These are phyloP conservation scores for Geotrichum citri-aurantii DNA, from an alignment of 1,139 yeast genomes.

Conservation along the genomic window DNA sequence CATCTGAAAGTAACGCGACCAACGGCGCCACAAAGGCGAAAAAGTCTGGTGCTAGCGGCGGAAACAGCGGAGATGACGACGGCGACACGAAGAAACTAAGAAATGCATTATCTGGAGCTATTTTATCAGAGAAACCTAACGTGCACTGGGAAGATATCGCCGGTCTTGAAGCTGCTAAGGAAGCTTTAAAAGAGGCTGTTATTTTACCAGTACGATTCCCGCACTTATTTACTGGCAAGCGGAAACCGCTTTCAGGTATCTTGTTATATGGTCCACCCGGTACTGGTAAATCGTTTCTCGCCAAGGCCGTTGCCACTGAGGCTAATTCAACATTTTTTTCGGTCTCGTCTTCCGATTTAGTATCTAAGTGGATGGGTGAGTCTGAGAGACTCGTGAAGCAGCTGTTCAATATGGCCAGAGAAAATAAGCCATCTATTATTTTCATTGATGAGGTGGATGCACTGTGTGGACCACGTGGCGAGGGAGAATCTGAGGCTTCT, in stretches of 20 bases:
- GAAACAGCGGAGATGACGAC: slow-evolving; percentile 55
- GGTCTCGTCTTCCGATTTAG: slow-evolving; percentile 89
- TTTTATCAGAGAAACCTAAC: slow-evolving; percentile 85
- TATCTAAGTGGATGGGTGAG: slow-evolving; percentile 99
- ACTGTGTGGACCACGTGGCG: slow-evolving; percentile 96
- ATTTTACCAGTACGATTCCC: slow-evolving; percentile 93
- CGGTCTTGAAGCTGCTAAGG: slow-evolving; percentile 91
- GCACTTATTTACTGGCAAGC: slow-evolving; percentile 85
- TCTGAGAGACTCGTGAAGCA: slow-evolving; percentile 93
- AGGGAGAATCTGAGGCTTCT: slow-evolving; percentile 95
- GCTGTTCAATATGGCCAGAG: slow-evolving; percentile 91
- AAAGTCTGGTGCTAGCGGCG: slow-evolving; percentile 24
- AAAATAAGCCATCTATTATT: slow-evolving; percentile 88
- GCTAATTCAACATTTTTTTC: slow-evolving; percentile 95
- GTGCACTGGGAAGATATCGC: slow-evolving; percentile 96
- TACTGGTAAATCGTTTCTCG: slow-evolving; percentile 94
- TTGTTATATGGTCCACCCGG: slow-evolving; percentile 97
- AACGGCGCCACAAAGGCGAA: slow-evolving; percentile 56
- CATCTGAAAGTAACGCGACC: slow-evolving; percentile 34
- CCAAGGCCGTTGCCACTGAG: slow-evolving; percentile 98
- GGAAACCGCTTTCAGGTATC: slow-evolving; percentile 91
- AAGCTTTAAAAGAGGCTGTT: slow-evolving; percentile 95
- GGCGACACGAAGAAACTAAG: slow-evolving; percentile 82
- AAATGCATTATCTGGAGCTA: slow-evolving; percentile 90
- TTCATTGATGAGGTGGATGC: slow-evolving; percentile 98